A percentile compares a stretch with the other conserved stretches of the same genome.
phyloP scores from a whole-genome alignment of 129 eudicot genomes.

The Escallonia rubra region DNA sequence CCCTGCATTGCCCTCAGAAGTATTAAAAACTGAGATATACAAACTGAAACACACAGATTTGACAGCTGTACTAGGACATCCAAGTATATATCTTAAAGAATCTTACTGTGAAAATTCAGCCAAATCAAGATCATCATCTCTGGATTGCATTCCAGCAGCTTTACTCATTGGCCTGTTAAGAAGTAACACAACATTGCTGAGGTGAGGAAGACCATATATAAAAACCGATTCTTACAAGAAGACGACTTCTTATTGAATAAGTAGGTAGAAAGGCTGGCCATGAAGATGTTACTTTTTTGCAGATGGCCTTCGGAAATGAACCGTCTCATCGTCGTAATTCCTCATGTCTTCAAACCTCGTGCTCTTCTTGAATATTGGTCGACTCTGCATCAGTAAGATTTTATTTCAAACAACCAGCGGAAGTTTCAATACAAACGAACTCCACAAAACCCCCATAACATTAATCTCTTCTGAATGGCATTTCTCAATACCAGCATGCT shows the following conservation, averaged over 20 bases:
- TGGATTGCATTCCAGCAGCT: constrained; percentile 68
- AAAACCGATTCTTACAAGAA: no score
- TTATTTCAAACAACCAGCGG: no score
- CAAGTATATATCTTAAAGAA: background rate
- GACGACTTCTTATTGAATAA: no score
- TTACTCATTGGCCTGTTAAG: constrained; percentile 53
- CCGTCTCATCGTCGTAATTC: constrained; percentile 71
- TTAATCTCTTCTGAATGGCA: no score
- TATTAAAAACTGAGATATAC: background rate
- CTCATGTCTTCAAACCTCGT: constrained; percentile 97
- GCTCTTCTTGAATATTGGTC: constrained; percentile 94
- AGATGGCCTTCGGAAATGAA: constrained; percentile 46
- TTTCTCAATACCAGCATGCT: no score
- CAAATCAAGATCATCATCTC: constrained; percentile 85
- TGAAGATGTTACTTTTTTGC: constrained; percentile 49
- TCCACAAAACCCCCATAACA: no score
- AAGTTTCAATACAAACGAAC: no score
- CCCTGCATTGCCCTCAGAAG: constrained; percentile 39
- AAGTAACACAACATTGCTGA: constrained; percentile 13
- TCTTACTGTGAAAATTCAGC: constrained; percentile 81
- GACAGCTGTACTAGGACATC: no score
- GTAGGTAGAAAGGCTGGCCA: no score
- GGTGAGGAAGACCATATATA: background rate
- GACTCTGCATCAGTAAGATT: constrained; percentile 43
- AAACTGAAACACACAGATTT: no score